Evolutionary conservation across 169 alveolate genomes (phyloP).

Genomic region (Neospora caninum): DNA sequence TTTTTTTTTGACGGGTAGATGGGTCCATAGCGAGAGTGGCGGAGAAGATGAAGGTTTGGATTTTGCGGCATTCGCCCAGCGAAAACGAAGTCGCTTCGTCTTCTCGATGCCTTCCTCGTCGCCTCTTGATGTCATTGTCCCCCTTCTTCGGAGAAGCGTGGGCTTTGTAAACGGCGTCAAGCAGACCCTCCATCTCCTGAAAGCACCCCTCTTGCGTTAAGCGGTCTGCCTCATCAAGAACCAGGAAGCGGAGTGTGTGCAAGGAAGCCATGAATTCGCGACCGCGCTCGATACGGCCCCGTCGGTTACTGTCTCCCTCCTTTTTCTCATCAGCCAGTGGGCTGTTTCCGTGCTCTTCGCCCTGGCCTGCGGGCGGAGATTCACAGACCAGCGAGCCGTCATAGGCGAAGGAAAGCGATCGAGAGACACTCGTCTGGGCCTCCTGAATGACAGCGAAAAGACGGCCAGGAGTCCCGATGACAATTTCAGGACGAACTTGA

Average conservation of each 20-base stretch:
- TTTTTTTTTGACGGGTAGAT: not conserved
- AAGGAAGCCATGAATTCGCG: not conserved
- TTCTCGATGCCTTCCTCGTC: not conserved
- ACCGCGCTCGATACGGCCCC: not conserved
- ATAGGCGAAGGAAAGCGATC: not conserved
- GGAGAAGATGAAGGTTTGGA: conserved; percentile 37
- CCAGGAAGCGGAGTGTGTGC: conserved; percentile 44
- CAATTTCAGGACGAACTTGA: conserved; percentile 92
- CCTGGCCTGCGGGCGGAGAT: too few species aligned
- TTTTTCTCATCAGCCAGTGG: not conserved
- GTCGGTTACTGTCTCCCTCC: not conserved
- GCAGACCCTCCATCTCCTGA: conserved; percentile 76
- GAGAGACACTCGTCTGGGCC: not conserved
- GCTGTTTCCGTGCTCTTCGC: too few species aligned
- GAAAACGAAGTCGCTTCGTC: not conserved
- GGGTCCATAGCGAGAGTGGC: conserved; percentile 37
- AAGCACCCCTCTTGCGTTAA: conserved; percentile 82
- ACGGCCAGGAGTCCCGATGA: conserved; percentile 98
- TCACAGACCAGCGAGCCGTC: not conserved
- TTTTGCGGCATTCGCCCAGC: not conserved
- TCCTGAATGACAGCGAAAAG: conserved; percentile 66
- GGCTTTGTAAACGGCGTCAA: conserved; percentile 74
- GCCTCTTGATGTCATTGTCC: not conserved
- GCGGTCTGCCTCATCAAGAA: conserved; percentile 89
- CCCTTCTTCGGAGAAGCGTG: not conserved